Percentiles rank a stretch among this genome's conserved stretches.
These are phyloP conservation scores for Nakazawaea ernobii DNA, from an alignment of 805 yeast genomes.

Conservation along the genomic window DNA sequence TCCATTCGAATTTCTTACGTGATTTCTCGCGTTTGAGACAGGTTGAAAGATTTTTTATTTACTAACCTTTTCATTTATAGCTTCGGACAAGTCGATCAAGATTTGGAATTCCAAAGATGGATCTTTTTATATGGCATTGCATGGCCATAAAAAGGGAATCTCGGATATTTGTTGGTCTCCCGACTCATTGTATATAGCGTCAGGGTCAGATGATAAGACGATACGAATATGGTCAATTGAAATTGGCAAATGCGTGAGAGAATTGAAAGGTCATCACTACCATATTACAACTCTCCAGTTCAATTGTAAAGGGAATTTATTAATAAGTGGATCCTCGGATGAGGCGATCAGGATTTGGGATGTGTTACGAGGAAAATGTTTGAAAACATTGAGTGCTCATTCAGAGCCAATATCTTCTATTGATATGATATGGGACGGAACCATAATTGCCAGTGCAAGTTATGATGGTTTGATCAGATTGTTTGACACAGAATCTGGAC, in stretches of 20 bases:
- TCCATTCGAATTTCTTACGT: background rate
- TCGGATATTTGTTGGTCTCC: slow-evolving; percentile 79
- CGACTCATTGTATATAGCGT: slow-evolving; percentile 64
- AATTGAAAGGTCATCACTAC: slow-evolving; percentile 75
- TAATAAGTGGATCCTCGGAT: slow-evolving; percentile 82
- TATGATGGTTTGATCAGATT: slow-evolving; percentile 87
- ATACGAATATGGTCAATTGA: slow-evolving; percentile 65
- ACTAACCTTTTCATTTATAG: slow-evolving; percentile 11
- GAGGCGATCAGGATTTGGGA: slow-evolving; percentile 94
- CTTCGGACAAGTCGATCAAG: slow-evolving; percentile 53
- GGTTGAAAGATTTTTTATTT: background rate
- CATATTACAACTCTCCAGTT: slow-evolving; percentile 72
- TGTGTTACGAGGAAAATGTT: slow-evolving; percentile 56
- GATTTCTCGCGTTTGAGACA: background rate
- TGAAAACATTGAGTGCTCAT: slow-evolving; percentile 86
- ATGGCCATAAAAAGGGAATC: slow-evolving; percentile 66
- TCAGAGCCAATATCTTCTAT: slow-evolving; percentile 82
- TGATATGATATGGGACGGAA: slow-evolving; percentile 70
- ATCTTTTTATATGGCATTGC: slow-evolving; percentile 25
- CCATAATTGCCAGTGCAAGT: slow-evolving; percentile 80
- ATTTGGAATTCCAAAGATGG: slow-evolving; percentile 47
- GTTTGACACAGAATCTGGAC: slow-evolving; percentile 85
- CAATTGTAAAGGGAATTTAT: slow-evolving; percentile 67
- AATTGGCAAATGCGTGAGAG: slow-evolving; percentile 42
- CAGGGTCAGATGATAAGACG: slow-evolving; percentile 83